Evolutionary conservation across 2,329 filamentous ascomycete species (phyloP).

Genomic region (Microdochium nivale): DNA sequence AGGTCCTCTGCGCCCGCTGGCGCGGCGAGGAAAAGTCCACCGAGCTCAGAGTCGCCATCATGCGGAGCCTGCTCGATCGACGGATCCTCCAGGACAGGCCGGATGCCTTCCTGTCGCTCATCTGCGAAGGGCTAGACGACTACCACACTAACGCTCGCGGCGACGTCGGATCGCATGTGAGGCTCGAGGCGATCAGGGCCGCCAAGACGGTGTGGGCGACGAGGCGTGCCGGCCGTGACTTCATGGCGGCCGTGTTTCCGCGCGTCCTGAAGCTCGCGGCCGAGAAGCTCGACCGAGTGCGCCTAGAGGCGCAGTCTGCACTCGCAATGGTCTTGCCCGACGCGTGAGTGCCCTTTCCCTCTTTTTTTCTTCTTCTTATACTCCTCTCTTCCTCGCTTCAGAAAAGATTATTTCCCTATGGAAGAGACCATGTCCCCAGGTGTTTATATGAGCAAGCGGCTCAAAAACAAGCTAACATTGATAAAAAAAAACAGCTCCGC

Average conservation of each 20-base stretch:
- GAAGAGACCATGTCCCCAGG: too few species aligned
- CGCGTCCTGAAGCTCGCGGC: constrained; percentile 60
- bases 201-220: constrained; percentile 53
- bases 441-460: too few species aligned
- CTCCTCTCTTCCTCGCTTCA: not conserved
- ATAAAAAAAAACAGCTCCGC: constrained; percentile 18
- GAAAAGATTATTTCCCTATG: not conserved
- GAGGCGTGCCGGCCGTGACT: not conserved
- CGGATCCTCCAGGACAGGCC: constrained; percentile 32
- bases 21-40: constrained; percentile 34
- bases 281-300: constrained; percentile 86
- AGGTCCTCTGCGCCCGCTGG: constrained; percentile 46
- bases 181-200: constrained; percentile 72
- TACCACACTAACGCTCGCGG: constrained; percentile 86
- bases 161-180: constrained; percentile 80
- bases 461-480: too few species aligned
- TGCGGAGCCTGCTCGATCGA: constrained; percentile 43
- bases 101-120: constrained; percentile 31
- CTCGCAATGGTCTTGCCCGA: constrained; percentile 34
- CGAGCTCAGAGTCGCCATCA: constrained; percentile 44
- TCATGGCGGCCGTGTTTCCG: constrained; percentile 33
- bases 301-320: constrained; percentile 54
- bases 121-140: constrained; percentile 64
- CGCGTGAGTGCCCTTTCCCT: constrained; percentile 28
- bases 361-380: not conserved